Conservation (phyloP, 306 rosid species). For the Cicer arietinum region DNA sequence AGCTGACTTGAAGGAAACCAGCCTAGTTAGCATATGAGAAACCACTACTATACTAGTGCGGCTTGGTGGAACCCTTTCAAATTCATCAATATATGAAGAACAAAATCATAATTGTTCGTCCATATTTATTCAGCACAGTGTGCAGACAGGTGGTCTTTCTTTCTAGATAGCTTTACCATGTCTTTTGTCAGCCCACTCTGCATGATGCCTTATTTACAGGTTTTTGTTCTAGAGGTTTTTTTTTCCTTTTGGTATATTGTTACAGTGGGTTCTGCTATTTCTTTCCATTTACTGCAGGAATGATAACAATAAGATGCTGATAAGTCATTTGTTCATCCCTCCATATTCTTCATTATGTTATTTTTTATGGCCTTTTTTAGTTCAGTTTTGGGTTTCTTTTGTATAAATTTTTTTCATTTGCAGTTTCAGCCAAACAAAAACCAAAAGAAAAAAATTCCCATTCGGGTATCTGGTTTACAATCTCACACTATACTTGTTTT, state of each 20-base stretch:
- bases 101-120: not conserved
- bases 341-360: too few relatives aligned
- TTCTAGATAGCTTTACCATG: too few relatives aligned
- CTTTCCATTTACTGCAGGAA: too few relatives aligned
- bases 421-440: not conserved
- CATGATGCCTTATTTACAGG: too few relatives aligned
- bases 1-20: not conserved
- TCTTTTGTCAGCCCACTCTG: too few relatives aligned
- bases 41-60: not conserved
- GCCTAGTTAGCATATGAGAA: not conserved
- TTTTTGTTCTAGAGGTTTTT: too few relatives aligned
- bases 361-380: not conserved
- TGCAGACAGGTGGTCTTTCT: too few relatives aligned
- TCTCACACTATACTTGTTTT: not conserved
- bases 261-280: too few relatives aligned
- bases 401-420: not conserved
- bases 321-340: too few relatives aligned
- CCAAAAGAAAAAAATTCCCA: not conserved
- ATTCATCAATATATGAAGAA: not conserved
- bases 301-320: too few relatives aligned
- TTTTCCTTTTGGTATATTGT: too few relatives aligned
- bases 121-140: too few relatives aligned
- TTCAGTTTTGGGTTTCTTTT: not conserved
- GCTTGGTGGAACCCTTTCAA: slow-evolving; percentile 10
- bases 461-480: not conserved